Evolutionary conservation across 139 green algal genomes (phyloP).

Genomic region (Axilococcus clingmanii): DNA sequence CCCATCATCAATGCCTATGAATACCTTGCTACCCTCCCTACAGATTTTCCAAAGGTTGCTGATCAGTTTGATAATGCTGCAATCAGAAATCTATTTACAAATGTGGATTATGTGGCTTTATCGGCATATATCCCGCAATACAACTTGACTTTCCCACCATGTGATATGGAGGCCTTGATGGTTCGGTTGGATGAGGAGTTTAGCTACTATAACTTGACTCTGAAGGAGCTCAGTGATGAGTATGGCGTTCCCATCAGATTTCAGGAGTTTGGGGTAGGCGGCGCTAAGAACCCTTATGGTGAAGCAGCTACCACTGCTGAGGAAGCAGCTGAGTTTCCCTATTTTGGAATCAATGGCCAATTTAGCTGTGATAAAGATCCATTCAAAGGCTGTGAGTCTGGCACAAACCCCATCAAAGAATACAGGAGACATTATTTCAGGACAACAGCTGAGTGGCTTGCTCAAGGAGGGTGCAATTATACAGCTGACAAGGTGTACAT

Average conservation of each 20-base stretch:
- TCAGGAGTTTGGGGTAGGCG: slow-evolving; percentile 38
- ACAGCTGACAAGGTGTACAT: slow-evolving; percentile 26
- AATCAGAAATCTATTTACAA: slow-evolving; percentile 13
- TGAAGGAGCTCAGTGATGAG: slow-evolving; percentile 4
- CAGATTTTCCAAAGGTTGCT: slow-evolving; percentile 6
- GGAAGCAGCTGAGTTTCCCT: slow-evolving; percentile 28
- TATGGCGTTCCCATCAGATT: slow-evolving; percentile 25
- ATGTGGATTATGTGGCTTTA: slow-evolving; percentile 34
- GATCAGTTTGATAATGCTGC: background rate
- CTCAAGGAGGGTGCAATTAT: slow-evolving; percentile 19
- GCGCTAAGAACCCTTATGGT: slow-evolving; percentile 15
- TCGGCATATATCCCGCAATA: slow-evolving; percentile 31
- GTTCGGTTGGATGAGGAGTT: slow-evolving; percentile 13
- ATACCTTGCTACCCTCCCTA: slow-evolving; percentile 3
- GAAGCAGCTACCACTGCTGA: slow-evolving; percentile 14
- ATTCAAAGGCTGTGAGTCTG: slow-evolving; percentile 6
- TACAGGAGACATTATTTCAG: slow-evolving; percentile 19
- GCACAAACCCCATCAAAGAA: slow-evolving; percentile 3
- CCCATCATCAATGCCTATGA: slow-evolving; percentile 14
- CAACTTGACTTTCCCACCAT: slow-evolving; percentile 12
- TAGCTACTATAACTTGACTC: slow-evolving; percentile 7
- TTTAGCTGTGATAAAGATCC: slow-evolving; percentile 25
- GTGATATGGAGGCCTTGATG: slow-evolving; percentile 16
- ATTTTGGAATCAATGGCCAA: slow-evolving; percentile 24
- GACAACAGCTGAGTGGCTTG: slow-evolving; percentile 13